These are phyloP conservation scores for Boletus edulis DNA, from an alignment of 768 basidiomycete species.

Conservation along the genomic window DNA sequence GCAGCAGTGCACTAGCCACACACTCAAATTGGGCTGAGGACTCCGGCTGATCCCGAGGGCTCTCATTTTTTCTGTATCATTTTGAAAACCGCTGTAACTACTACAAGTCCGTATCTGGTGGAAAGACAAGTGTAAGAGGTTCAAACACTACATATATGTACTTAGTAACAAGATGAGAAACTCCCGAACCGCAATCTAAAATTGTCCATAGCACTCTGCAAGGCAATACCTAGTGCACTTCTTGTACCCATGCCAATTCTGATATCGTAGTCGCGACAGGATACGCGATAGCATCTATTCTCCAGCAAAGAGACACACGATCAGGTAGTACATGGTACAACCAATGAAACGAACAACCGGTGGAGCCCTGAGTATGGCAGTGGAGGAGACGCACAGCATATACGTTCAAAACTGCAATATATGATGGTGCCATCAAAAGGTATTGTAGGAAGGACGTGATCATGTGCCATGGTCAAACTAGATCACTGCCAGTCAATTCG, in stretches of 20 bases:
- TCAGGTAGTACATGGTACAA: conserved; percentile 75
- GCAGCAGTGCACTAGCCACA: too few relatives aligned
- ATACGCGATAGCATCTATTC: conserved; percentile 56
- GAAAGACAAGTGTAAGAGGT: too few relatives aligned
- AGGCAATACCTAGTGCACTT: neutral
- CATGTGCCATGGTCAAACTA: conserved; percentile 98
- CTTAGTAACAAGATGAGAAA: neutral
- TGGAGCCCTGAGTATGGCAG: neutral
- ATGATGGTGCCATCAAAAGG: conserved; percentile 87
- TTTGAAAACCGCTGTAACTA: too few relatives aligned
- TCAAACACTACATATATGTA: too few relatives aligned
- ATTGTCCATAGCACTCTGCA: conserved; percentile 16
- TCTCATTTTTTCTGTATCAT: too few relatives aligned
- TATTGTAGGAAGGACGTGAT: conserved; percentile 95
- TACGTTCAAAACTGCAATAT: conserved; percentile 91
- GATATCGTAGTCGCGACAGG: too few relatives aligned
- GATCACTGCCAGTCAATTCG: neutral
- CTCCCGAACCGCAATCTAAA: neutral
- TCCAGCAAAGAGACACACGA: conserved; percentile 85
- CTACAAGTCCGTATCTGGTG: too few relatives aligned
- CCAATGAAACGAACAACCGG: conserved; percentile 85
- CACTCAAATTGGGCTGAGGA: too few relatives aligned
- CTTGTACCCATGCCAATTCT: neutral
- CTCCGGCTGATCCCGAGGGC: too few relatives aligned
- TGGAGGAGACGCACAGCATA: conserved; percentile 53